A percentile compares a stretch with the other conserved stretches of the same genome.
These are phyloP conservation scores for Naganishia cerealis DNA, from an alignment of 1,284 basidiomycete species.

Conservation along the genomic window DNA sequence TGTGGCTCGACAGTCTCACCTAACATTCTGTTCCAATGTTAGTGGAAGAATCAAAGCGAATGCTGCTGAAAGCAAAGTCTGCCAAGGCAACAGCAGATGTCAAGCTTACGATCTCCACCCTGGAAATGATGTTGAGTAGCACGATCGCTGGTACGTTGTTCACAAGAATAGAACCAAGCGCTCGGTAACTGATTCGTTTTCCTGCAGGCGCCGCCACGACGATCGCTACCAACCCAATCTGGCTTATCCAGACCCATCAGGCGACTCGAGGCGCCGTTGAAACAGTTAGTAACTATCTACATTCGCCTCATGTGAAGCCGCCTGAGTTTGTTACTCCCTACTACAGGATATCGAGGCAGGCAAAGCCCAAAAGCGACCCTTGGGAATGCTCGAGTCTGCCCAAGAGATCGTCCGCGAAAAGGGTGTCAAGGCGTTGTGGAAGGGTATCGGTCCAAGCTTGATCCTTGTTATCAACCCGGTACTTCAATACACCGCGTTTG, in stretches of 20 bases:
- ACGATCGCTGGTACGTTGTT: constrained; percentile 70
- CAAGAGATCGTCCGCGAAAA: constrained; percentile 68
- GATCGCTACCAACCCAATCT: constrained; percentile 88
- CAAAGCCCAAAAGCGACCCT: constrained; percentile 57
- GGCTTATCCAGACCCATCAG: constrained; percentile 93
- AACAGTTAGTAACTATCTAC: constrained; percentile 8
- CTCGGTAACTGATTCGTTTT: not conserved
- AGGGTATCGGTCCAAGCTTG: constrained; percentile 92
- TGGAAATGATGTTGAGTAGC: constrained; percentile 87
- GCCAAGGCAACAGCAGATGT: constrained; percentile 34
- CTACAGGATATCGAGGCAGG: constrained; percentile 33
- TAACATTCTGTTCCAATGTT: constrained; percentile 37
- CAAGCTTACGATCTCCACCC: constrained; percentile 61
- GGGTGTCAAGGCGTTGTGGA: constrained; percentile 80
- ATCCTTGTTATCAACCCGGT: constrained; percentile 94
- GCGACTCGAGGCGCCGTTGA: constrained; percentile 58
- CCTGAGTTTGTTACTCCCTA: constrained; percentile 44
- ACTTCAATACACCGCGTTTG: constrained; percentile 79
- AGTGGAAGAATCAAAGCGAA: constrained; percentile 57
- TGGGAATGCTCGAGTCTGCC: constrained; percentile 69
- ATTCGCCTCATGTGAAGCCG: not conserved
- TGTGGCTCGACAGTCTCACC: not conserved
- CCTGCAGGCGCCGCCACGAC: constrained; percentile 79
- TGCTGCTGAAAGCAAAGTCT: constrained; percentile 52
- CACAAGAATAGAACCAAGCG: not conserved